Evolutionary conservation across 345 rosid genomes (phyloP).

Genomic region (Eucalyptus caleyi): DNA sequence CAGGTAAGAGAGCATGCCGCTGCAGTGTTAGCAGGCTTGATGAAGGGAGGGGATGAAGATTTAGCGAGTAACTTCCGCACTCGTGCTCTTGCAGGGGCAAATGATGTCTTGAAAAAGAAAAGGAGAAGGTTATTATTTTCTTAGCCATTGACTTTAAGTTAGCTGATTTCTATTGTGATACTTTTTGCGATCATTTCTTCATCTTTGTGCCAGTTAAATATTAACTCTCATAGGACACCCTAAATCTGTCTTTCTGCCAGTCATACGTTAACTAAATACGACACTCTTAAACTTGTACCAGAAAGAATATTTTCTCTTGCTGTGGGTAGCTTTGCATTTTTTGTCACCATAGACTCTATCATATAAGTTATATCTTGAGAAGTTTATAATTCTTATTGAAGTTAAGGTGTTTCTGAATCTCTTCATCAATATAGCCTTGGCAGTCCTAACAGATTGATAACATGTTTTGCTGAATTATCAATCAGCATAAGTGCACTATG

Average conservation of each 20-base stretch:
- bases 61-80: conserved; percentile 76
- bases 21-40: conserved; percentile 87
- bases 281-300: neutral
- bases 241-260: neutral
- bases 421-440: neutral
- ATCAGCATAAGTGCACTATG: neutral
- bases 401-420: neutral
- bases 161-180: neutral
- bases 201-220: neutral
- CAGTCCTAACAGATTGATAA: neutral
- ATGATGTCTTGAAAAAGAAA: conserved; percentile 40
- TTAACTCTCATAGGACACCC: neutral
- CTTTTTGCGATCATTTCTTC: neutral
- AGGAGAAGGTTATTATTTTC: conserved; percentile 34
- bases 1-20: conserved; percentile 99
- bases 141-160: neutral
- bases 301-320: neutral
- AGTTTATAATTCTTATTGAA: neutral
- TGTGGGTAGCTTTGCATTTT: neutral
- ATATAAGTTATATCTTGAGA: neutral
- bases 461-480: neutral
- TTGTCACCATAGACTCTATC: neutral
- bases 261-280: neutral
- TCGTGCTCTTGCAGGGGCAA: conserved; percentile 74
- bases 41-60: conserved; percentile 92